Conservation (phyloP, 163 green algal species). For the Chloromonas sp. region DNA sequence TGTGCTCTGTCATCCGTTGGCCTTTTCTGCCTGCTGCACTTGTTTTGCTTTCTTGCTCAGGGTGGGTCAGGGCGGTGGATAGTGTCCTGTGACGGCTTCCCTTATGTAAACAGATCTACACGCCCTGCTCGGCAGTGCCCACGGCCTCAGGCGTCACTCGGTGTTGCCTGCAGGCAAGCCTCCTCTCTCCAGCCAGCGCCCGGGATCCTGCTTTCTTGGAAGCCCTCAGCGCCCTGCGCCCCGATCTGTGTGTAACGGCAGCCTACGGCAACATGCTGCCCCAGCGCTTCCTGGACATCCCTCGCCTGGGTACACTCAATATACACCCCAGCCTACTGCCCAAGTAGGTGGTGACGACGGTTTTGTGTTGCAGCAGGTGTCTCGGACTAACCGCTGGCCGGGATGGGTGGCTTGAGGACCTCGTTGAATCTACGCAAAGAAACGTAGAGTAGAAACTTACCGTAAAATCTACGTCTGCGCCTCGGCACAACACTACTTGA, state of each 20-base stretch:
- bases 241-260: slow-evolving; percentile 92
- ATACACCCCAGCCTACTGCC: slow-evolving; percentile 96
- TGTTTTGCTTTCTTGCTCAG: too few relatives aligned
- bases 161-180: neutral
- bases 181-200: neutral
- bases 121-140: too few relatives aligned
- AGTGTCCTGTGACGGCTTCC: too few relatives aligned
- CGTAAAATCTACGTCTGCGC: too few relatives aligned
- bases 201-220: slow-evolving; percentile 68
- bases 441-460: too few relatives aligned
- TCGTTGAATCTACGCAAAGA: too few relatives aligned
- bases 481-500: too few relatives aligned
- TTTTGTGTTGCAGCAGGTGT: neutral
- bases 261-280: slow-evolving; percentile 97
- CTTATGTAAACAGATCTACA: too few relatives aligned
- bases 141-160: neutral
- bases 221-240: slow-evolving; percentile 52
- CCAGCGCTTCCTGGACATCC: slow-evolving; percentile 80
- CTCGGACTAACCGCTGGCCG: neutral
- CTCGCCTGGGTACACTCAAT: slow-evolving; percentile 87
- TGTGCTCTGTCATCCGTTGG: too few relatives aligned
- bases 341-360: slow-evolving; percentile 31
- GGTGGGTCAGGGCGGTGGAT: too few relatives aligned
- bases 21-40: too few relatives aligned
- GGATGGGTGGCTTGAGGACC: neutral